These are phyloP conservation scores for Plasmodium cynomolgi DNA, from an alignment of 169 alveolate species.

Conservation along the genomic window DNA sequence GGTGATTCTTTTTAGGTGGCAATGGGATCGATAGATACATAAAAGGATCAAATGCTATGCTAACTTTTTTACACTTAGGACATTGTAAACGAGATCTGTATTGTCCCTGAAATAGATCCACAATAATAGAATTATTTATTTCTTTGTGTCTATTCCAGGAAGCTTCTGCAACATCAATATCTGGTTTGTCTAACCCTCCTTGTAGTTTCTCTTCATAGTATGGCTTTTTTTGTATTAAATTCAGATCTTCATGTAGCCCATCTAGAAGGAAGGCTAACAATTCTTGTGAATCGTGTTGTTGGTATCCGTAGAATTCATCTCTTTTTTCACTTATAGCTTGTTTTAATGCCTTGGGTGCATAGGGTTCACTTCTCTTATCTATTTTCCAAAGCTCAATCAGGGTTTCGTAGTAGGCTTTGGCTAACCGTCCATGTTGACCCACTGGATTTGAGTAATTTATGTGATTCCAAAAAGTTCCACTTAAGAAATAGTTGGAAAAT, in stretches of 20 bases:
- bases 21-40: conserved; percentile 90
- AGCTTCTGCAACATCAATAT: conserved; percentile 66
- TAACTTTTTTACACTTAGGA: conserved; percentile 86
- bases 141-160: conserved; percentile 81
- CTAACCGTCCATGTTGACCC: conserved; percentile 80
- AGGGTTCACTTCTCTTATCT: conserved; percentile 79
- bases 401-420: conserved; percentile 80
- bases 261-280: conserved; percentile 90
- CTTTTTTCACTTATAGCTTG: conserved; percentile 89
- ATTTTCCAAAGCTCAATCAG: conserved; percentile 85
- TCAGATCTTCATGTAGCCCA: conserved; percentile 94
- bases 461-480: conserved; percentile 55
- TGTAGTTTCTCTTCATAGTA: conserved; percentile 81
- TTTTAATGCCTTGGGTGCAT: conserved; percentile 90
- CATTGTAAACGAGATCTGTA: conserved; percentile 89
- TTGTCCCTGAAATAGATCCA: conserved; percentile 93
- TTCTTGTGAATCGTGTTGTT: conserved; percentile 93
- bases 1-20: conserved; percentile 77
- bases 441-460: conserved; percentile 65
- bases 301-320: conserved; percentile 90
- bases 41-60: conserved; percentile 93
- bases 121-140: conserved; percentile 90
- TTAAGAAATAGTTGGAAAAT: conserved; percentile 55
- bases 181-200: conserved; percentile 53
- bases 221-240: conserved; percentile 91